phyloP scores from a whole-genome alignment of 768 basidiomycete genomes.

The Hygrophorus pudorinus region DNA sequence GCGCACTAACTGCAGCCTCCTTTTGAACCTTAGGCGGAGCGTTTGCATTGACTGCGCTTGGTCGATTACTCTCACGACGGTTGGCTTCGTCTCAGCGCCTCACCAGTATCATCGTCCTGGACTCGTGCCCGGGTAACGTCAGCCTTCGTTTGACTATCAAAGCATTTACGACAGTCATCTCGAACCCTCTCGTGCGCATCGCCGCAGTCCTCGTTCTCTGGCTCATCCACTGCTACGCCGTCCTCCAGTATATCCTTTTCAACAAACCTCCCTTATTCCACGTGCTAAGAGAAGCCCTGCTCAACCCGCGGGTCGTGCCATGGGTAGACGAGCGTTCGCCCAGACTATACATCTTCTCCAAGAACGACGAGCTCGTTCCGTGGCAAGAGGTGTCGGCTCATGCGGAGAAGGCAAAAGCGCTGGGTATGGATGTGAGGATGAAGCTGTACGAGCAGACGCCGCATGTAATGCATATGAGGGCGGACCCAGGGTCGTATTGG shows the following conservation, averaged over 20 bases:
- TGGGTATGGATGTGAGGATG: constrained; percentile 23
- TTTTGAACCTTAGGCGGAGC: constrained; percentile 26
- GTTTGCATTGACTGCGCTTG: constrained; percentile 25
- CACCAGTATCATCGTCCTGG: constrained; percentile 29
- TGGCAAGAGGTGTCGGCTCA: constrained; percentile 27
- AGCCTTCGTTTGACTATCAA: constrained; percentile 16
- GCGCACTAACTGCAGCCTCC: neutral
- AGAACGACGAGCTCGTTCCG: constrained; percentile 29
- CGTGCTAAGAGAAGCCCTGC: constrained; percentile 19
- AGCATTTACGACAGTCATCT: constrained; percentile 23
- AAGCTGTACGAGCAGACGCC: constrained; percentile 30
- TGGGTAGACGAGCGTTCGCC: constrained; percentile 30
- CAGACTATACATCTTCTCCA: constrained; percentile 38
- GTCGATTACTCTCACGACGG: constrained; percentile 19
- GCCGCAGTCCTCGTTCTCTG: constrained; percentile 12
- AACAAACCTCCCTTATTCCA: constrained; percentile 15
- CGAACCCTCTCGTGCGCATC: constrained; percentile 19
- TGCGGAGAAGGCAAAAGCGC: constrained; percentile 18
- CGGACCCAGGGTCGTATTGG: constrained; percentile 37
- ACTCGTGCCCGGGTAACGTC: constrained; percentile 34
- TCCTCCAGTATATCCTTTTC: constrained; percentile 16
- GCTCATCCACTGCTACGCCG: constrained; percentile 20
- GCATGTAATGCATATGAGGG: constrained; percentile 37
- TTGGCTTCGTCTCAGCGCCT: constrained; percentile 5
- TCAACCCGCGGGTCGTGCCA: constrained; percentile 23